These are phyloP conservation scores for Stellera chamaejasme DNA, from an alignment of 345 rosid species.

Conservation along the genomic window DNA sequence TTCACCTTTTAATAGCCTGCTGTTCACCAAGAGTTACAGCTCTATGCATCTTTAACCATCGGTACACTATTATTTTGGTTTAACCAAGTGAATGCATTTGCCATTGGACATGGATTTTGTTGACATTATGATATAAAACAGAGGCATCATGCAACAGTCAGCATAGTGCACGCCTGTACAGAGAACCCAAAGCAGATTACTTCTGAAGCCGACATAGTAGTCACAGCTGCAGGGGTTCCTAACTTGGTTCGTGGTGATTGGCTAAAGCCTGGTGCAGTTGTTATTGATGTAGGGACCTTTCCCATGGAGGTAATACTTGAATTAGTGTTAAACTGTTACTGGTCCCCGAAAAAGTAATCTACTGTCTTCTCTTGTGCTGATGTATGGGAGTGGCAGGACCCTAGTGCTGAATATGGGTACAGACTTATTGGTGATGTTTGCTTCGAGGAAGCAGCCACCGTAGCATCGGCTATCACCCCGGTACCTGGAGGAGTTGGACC, in stretches of 20 bases:
- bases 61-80: not conserved
- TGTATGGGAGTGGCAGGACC: conserved; percentile 41
- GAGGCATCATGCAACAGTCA: conserved; percentile 94
- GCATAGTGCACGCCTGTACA: conserved; percentile 60
- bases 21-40: no score
- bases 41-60: no score
- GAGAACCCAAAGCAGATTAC: conserved; percentile 63
- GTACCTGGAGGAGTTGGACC: conserved; percentile 97
- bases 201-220: conserved; percentile 66
- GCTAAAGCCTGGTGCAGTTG: conserved; percentile 81
- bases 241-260: conserved; percentile 72
- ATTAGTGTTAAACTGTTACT: not conserved
- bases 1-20: no score
- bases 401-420: conserved; percentile 61
- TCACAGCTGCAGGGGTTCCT: conserved; percentile 82
- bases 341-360: not conserved
- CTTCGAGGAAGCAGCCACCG: conserved; percentile 63
- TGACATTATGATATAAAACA: conserved; percentile 17
- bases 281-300: conserved; percentile 81
- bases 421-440: conserved; percentile 82
- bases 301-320: conserved; percentile 60
- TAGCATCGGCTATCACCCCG: conserved; percentile 76
- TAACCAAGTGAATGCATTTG: conserved; percentile 8
- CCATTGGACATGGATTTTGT: not conserved
- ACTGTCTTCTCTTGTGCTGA: not conserved